These are phyloP conservation scores for Zopfia rhizophila DNA, from an alignment of 2,329 filamentous ascomycete species.

Conservation along the genomic window DNA sequence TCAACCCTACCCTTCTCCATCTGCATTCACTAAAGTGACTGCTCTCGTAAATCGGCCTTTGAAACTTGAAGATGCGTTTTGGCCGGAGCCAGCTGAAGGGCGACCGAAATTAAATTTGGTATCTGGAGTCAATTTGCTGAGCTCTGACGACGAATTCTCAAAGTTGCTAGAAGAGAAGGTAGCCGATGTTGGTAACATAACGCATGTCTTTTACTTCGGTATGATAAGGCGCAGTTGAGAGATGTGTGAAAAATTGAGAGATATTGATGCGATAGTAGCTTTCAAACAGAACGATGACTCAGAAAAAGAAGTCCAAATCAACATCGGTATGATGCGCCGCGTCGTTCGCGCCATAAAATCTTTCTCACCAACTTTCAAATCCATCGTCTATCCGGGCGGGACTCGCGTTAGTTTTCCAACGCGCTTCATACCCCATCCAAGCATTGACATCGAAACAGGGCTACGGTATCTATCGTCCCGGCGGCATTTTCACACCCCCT, in stretches of 20 bases:
- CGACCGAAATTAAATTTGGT: slow-evolving; percentile 38
- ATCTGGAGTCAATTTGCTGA: slow-evolving; percentile 47
- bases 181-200: slow-evolving; percentile 37
- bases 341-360: slow-evolving; percentile 43
- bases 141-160: slow-evolving; percentile 29
- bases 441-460: slow-evolving; percentile 28
- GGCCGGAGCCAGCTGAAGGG: slow-evolving; percentile 35
- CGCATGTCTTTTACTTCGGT: slow-evolving; percentile 53
- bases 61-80: slow-evolving; percentile 42
- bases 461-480: slow-evolving; percentile 34
- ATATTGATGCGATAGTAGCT: slow-evolving; percentile 24
- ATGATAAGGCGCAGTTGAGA: slow-evolving; percentile 8
- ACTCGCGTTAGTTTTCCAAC: slow-evolving; percentile 39
- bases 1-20: slow-evolving; percentile 42
- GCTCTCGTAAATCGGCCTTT: slow-evolving; percentile 53
- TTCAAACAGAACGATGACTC: slow-evolving; percentile 28
- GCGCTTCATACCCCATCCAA: slow-evolving; percentile 28
- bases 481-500: slow-evolving; percentile 42
- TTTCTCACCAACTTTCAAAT: slow-evolving; percentile 41
- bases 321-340: slow-evolving; percentile 46
- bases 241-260: slow-evolving; percentile 27
- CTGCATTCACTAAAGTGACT: slow-evolving; percentile 48
- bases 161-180: slow-evolving; percentile 39
- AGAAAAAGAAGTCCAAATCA: slow-evolving; percentile 32
- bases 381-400: slow-evolving; percentile 47